phyloP scores from a whole-genome alignment of 345 rosid genomes.

The Mallotus nudiflorus region DNA sequence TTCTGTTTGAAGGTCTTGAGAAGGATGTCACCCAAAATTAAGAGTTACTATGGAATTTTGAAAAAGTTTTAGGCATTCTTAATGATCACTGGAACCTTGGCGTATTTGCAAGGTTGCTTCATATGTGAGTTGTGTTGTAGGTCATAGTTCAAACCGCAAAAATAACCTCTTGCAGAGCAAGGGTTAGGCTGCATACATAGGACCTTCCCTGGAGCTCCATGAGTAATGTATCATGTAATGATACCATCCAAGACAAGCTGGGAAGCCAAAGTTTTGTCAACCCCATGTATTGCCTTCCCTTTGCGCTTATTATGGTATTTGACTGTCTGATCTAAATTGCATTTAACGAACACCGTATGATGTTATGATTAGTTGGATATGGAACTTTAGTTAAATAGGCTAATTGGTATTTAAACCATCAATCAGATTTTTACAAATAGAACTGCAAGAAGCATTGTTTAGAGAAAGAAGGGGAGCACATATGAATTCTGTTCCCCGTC shows the following conservation, averaged over 20 bases:
- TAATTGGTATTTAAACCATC: neutral
- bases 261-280: too few relatives aligned
- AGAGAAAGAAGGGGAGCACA: neutral
- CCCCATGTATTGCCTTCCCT: neutral
- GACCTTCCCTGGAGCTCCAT: neutral
- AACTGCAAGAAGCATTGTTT: neutral
- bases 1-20: neutral
- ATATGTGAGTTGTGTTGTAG: too few relatives aligned
- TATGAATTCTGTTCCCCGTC: neutral
- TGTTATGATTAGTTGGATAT: neutral
- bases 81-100: neutral
- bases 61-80: neutral
- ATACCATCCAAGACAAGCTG: too few relatives aligned
- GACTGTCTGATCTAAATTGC: neutral
- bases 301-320: neutral
- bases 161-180: neutral
- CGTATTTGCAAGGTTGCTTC: neutral
- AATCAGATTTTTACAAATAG: neutral
- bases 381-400: neutral
- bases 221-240: neutral
- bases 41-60: neutral
- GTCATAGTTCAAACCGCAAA: neutral
- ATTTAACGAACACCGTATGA: neutral
- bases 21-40: neutral
- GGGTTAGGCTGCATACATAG: neutral